These are phyloP conservation scores for Acmispon strigosus DNA, from an alignment of 306 rosid species.

Conservation along the genomic window DNA sequence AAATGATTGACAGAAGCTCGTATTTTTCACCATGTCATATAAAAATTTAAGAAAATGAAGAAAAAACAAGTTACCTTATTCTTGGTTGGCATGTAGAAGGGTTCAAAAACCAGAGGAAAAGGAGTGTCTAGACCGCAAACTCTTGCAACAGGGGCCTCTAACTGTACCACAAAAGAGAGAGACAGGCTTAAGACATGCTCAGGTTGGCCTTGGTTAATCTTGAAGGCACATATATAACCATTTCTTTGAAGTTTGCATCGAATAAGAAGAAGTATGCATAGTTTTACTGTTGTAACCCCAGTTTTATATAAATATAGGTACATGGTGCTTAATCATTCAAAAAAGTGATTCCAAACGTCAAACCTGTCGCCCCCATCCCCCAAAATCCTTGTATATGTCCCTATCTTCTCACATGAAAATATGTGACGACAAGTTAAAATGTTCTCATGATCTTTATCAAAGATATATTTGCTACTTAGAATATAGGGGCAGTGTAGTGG, in stretches of 20 bases:
- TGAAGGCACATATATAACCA: background rate
- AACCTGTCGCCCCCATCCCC: no score
- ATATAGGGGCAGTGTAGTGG: no score
- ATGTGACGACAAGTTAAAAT: background rate
- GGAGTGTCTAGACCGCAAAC: constrained; percentile 95
- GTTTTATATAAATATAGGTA: background rate
- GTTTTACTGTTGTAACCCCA: background rate
- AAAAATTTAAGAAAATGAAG: background rate
- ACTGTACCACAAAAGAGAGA: constrained; percentile 35
- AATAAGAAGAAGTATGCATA: background rate
- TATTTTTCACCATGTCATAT: background rate
- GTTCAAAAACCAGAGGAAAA: constrained; percentile 94
- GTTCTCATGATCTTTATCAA: background rate
- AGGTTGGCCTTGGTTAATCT: background rate
- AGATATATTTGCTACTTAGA: background rate
- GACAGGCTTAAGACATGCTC: background rate
- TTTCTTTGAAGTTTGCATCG: background rate
- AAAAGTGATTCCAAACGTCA: background rate
- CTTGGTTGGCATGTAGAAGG: constrained; percentile 93
- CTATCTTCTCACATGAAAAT: background rate
- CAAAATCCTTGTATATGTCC: background rate
- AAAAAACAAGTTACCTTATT: constrained; percentile 49
- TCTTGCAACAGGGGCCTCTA: constrained; percentile 93
- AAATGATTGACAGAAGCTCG: background rate
- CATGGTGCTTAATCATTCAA: background rate